Evolutionary conservation across 257 asterid genomes (phyloP), one percentile per base, ranked within the genome.

Genomic region (Nicotiana tomentosiformis): DNA sequence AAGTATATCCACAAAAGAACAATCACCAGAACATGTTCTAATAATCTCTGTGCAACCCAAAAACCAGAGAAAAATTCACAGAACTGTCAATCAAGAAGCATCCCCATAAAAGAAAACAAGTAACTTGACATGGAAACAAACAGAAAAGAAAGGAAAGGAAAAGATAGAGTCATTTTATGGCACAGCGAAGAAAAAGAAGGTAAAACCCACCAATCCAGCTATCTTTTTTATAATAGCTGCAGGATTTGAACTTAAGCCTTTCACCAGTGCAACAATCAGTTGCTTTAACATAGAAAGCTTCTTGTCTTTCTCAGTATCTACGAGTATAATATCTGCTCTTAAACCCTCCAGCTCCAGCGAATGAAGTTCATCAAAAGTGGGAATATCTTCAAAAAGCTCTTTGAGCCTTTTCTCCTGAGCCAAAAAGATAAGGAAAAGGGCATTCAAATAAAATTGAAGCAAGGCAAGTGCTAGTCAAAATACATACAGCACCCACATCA

Each of bases 161-260:
- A 37, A 18, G 5, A 18, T 20, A 9, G 78, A 49, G 66, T 66
- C 37, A 80, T 37, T 7, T 39, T 39, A 46, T 10, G 39, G 83
- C 62, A n/a, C 64, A 60, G 39, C 49, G 62, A 23, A 77, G 37
- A 58, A n/a, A 76, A 46, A 7, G 80, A 76, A 74, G 9, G 64
- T 49, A 81, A 84, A 81, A 88, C 99, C 88, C 88, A 96, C 99
- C 91, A 96, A 85, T 83, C 95, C 99, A 87, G 99, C 98, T 82
- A 94, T 96, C 89, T 96, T 96, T 88, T 94, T 96, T 84, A 96
- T 89, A 89, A 88, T 88, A 72, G 93, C 96, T 77, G 98, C 97
- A 77, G 97, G 88, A 82, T 92, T 93, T 77, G 93, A 84, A 91
- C 86, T 90, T 85, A 93, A 89, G 84, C 99, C 99, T 90, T 90